Evolutionary conservation across 108 stramenopile species (phyloP), one percentile per base, ranked within the genome.

Genomic region (Skeletonema grethae): DNA sequence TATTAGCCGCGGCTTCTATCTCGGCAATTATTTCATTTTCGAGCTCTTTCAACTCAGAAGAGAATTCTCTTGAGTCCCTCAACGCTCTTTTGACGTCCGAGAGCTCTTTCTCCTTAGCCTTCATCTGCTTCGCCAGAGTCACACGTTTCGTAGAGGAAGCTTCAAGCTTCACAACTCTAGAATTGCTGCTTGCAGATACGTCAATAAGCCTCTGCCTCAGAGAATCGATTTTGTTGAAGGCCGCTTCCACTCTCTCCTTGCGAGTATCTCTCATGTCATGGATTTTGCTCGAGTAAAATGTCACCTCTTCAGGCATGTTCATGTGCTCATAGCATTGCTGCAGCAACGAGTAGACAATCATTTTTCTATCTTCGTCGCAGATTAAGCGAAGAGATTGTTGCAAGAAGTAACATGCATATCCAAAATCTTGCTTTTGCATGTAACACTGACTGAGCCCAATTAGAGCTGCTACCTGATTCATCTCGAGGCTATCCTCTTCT

Each of bases 1-100:
- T 63, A 1, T 59, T 62, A 50, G 61, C 61, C 13, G 86, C 84
- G 53, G 83, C 75, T 12, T 67, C 50, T 32, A 89, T 73, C 57
- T 89, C 85, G 12, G 25, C 65, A 18, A 31, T 34, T n/a, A 86
- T 76, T 58, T 70, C 35, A 62, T 63, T 34, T 61, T 73, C 63
- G 35, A 79, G 46, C 7, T 76, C 75, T 34, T 16, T 31, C 29
- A 74, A 59, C 70, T 72, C 18, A 41, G 61, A 35, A 5, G 29
- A 25, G 22, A 31, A n/a, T 18, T 53, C 36, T 39, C 22, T 50
- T 29, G 65, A 67, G n/a, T 39, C 39, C 12, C 48, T n/a, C 24
- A 72, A 28, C 4, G 59, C 36, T 53, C 72, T 35, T 0, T 24
- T 35, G 31, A n/a, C n/a, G 34, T 79, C 70, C 12, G 7, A 16